Evolutionary conservation across 129 eudicot species (phyloP), one percentile per base, ranked within the genome.

Genomic region (Flaveria sonorensis): DNA sequence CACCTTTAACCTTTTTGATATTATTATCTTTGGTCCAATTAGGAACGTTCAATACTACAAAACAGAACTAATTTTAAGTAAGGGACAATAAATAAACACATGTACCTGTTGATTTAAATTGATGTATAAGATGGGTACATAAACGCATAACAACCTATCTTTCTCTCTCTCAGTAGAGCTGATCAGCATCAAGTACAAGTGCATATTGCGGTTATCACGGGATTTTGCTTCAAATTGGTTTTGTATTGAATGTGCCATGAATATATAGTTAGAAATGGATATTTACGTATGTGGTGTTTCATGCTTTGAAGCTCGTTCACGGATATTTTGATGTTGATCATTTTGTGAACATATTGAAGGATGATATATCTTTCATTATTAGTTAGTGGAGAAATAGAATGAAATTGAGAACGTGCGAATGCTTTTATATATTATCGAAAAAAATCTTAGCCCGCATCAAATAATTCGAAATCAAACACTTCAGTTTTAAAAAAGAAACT

Each of bases 241-340:
- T 3, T 10, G 14, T 45, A 45, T 45, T 45, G 50, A 50, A 50
- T 16, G 19, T 7, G 50, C 5, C 56, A 1, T 6, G 15, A 46
- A 32, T 45, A 24, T 26, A 0, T 11, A n/a, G n/a, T 69, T 76
- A 26, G 18, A 53, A 59, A 12, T 63, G 40, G 61, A 52, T 21
- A 75, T 80, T 53, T 61, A 43, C 1, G 32, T 52, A 72, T 19
- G 20, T 48, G 6, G 52, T 42, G 39, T 48, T 45, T 30, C 60
- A 14, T 62, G 30, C 63, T 70, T 73, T 79, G 84, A 92, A 94
- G 99, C 86, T 71, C 88, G 48, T 94, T 94, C 75, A 73, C 67
- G 82, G 99, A 94, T 72, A 94, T 48, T 94, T 91, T 75, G 99
- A 94, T 74, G 97, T 94, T 80, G 96, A 94, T 82, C 99, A 94